Evolutionary conservation across 2,329 filamentous ascomycete genomes (phyloP), one percentile per base, ranked within the genome.

Genomic region (Ceratocystis cubensis): DNA sequence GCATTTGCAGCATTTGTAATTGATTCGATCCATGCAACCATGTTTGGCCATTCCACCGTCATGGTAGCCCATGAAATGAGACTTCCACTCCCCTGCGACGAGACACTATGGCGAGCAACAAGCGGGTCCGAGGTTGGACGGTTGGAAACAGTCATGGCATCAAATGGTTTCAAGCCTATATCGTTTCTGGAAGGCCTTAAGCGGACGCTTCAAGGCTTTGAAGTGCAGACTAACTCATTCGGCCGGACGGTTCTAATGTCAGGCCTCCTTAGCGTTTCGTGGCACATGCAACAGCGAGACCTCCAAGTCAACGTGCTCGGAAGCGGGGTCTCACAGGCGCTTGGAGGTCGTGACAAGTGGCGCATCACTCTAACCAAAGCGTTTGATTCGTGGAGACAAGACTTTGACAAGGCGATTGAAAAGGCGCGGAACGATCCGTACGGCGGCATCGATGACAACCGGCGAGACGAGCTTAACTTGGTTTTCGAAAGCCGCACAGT

Each of bases 11-110:
- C 94, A 0, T 97, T 97, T 73, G 85, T 96, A 56, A 87, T 97
- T 70, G 94, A 99, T 74, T 96, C 92, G 3, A 95, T 92, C 1
- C 94, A 99, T 75, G 91, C 92, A 0, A 96, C 91, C 33, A 96
- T 99, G 88, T 97, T 97, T 75, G 94, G 93, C 0, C 94, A 97
- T 75, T 94, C 92, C 2, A 93, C 91, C 0, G 91, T 95, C 56
- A 96, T 97, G 93, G 91, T 96, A 6, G 91, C 92, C 1, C 92
- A 97, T 72, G 94, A 97, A 75, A 90, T 99, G 84, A 85, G 91
- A 63, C 80, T 97, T 7, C 90, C 91, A 0, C 77, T 99, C 56
- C 94, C 94, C 0, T 97, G 93, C 73, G 92, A 97, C 70, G 94
- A 97, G 74, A 85, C 88, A 3, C 78, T 97, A 10, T 99, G 94